Percentiles rank a stretch among this genome's conserved stretches.
Conservation (phyloP, 805 yeast species). For the Suhomyces faveliae region DNA sequence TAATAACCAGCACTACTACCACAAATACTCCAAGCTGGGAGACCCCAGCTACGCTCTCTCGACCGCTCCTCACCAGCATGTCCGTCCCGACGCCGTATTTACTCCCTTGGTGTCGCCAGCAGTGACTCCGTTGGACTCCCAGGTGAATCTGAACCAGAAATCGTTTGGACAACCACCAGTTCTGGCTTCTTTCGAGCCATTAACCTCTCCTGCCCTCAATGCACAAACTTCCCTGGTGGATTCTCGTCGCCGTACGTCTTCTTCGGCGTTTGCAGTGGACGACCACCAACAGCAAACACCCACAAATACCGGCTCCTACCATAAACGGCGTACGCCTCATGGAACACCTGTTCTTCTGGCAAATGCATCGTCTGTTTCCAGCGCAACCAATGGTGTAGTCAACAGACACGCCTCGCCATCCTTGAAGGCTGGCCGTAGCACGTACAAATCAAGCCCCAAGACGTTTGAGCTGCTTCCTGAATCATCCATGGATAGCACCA, state of each 20-base stretch:
- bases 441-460: constrained; percentile 1
- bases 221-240: constrained; percentile 34
- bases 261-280: constrained; percentile 21
- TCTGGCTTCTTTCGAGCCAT: constrained; percentile 43
- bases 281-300: constrained; percentile 6
- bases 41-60: background rate
- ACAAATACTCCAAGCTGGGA: constrained; percentile 22
- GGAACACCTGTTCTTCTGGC: constrained; percentile 41
- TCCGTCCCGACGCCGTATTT: constrained; percentile 60
- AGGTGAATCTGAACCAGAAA: constrained; percentile 19
- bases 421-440: constrained; percentile 1
- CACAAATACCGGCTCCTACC: constrained; percentile 5
- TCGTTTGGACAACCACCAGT: constrained; percentile 21
- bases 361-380: constrained; percentile 10
- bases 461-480: constrained; percentile 33
- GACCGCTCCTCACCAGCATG: constrained; percentile 27
- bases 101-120: constrained; percentile 80
- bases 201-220: constrained; percentile 68
- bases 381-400: background rate
- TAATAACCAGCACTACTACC: constrained; percentile 42
- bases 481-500: constrained; percentile 15
- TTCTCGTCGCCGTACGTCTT: constrained; percentile 33
- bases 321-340: constrained; percentile 44
- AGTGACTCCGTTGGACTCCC: constrained; percentile 58
- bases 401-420: constrained; percentile 4